phyloP scores from a whole-genome alignment of 2,329 filamentous ascomycete species.

The Phoma sp. region DNA sequence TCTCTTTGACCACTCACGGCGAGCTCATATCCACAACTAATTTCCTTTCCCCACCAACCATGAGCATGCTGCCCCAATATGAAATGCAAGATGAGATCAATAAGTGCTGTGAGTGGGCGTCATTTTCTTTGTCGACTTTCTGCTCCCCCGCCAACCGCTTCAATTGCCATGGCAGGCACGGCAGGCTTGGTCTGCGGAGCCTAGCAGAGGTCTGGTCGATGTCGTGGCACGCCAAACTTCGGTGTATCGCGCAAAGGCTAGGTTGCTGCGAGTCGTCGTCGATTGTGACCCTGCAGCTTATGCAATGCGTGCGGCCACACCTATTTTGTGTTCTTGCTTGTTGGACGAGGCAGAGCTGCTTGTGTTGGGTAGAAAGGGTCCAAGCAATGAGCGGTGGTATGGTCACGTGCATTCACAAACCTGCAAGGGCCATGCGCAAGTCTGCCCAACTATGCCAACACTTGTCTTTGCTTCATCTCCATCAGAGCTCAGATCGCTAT shows the following conservation, averaged over 20 bases:
- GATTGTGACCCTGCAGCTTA: constrained; percentile 6
- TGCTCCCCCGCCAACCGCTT: constrained; percentile 20
- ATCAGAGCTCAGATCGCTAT: not conserved
- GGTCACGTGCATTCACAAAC: constrained; percentile 6
- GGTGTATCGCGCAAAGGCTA: constrained; percentile 7
- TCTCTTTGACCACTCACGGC: constrained; percentile 27
- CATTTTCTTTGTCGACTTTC: constrained; percentile 17
- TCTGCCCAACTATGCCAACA: not conserved
- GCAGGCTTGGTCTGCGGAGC: constrained; percentile 18
- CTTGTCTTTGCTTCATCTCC: not conserved
- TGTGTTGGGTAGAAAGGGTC: constrained; percentile 8
- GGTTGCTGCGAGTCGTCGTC: constrained; percentile 1
- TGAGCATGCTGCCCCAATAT: constrained; percentile 19
- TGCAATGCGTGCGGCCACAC: not conserved
- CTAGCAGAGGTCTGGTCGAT: constrained; percentile 13
- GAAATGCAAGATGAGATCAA: constrained; percentile 33
- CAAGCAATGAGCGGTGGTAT: not conserved
- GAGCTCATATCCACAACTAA: constrained; percentile 34
- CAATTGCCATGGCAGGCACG: constrained; percentile 18
- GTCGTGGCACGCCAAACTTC: constrained; percentile 18
- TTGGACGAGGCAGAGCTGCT: constrained; percentile 7
- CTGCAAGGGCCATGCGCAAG: not conserved
- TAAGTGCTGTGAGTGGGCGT: constrained; percentile 28
- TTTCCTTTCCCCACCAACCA: constrained; percentile 35
- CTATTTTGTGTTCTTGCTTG: not conserved